Evolutionary conservation across 73 alveolate species (phyloP).

Genomic region (Tetrahymena malaccensis): DNA sequence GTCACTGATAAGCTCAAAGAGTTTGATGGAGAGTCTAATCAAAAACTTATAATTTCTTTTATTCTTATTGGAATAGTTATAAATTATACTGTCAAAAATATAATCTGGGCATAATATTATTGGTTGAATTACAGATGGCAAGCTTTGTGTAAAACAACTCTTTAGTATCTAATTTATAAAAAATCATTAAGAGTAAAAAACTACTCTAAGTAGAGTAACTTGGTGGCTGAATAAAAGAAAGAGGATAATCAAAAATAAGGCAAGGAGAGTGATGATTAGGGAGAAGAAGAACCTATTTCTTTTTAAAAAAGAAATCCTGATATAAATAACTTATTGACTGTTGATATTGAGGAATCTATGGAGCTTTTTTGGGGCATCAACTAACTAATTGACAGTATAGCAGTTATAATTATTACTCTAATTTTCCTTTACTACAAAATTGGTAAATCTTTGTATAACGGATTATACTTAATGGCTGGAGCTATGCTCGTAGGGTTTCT

Average conservation of each 20-base stretch:
- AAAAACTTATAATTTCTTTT: neutral
- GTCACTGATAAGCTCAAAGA: neutral
- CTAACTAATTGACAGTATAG: neutral
- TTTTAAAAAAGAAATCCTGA: neutral
- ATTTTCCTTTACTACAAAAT: neutral
- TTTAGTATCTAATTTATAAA: neutral
- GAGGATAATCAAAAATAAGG: neutral
- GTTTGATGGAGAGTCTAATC: neutral
- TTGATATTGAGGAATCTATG: constrained; percentile 19
- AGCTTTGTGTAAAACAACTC: neutral
- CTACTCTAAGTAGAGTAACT: neutral
- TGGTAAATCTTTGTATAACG: constrained; percentile 15
- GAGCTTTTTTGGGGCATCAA: constrained; percentile 11
- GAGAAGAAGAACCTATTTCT: constrained; percentile 15
- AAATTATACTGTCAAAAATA: neutral
- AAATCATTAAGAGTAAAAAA: neutral
- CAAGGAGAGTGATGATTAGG: neutral
- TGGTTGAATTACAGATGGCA: neutral
- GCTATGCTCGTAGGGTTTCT: neutral
- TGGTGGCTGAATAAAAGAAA: neutral
- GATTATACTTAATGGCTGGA: neutral
- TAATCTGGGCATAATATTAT: neutral
- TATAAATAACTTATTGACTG: constrained; percentile 26
- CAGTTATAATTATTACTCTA: neutral
- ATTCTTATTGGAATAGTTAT: neutral